These are phyloP conservation scores for Sordariomycetes sp. DNA, from an alignment of 2,329 filamentous ascomycete species.

Conservation along the genomic window DNA sequence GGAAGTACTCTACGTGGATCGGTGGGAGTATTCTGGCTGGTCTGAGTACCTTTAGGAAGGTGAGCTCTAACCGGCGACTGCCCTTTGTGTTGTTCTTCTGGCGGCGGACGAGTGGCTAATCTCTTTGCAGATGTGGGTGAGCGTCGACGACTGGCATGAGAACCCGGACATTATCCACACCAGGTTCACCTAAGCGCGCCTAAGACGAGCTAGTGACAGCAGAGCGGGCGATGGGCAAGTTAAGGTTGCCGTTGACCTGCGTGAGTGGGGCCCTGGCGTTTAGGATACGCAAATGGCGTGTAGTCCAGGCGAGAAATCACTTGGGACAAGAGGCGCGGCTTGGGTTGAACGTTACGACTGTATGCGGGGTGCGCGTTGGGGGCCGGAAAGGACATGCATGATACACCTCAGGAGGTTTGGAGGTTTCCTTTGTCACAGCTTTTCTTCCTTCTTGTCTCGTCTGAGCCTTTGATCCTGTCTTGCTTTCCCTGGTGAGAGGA, in stretches of 20 bases:
- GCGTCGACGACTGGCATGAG: conserved; percentile 99
- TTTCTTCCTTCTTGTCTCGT: neutral
- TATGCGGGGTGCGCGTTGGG: neutral
- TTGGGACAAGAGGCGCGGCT: neutral
- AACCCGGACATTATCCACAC: conserved; percentile 98
- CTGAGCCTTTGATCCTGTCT: neutral
- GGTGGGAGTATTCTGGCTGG: conserved; percentile 94
- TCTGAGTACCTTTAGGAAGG: conserved; percentile 96
- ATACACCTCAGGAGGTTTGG: neutral
- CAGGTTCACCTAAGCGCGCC: conserved; percentile 63
- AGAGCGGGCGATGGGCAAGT: neutral
- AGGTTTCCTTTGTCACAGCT: neutral
- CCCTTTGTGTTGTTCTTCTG: neutral
- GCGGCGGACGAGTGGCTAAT: neutral
- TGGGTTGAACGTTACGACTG: neutral
- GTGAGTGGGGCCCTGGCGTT: neutral
- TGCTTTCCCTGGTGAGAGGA: neutral
- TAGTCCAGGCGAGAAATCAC: neutral
- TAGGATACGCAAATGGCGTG: neutral
- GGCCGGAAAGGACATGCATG: neutral
- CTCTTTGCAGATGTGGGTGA: conserved; percentile 83
- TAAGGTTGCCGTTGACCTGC: neutral
- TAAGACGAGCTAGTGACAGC: neutral
- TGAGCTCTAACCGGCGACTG: conserved; percentile 23
- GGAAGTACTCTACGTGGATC: conserved; percentile 99